Conservation (phyloP, 257 asterid genomes). For the Solanum lignicaule region DNA sequence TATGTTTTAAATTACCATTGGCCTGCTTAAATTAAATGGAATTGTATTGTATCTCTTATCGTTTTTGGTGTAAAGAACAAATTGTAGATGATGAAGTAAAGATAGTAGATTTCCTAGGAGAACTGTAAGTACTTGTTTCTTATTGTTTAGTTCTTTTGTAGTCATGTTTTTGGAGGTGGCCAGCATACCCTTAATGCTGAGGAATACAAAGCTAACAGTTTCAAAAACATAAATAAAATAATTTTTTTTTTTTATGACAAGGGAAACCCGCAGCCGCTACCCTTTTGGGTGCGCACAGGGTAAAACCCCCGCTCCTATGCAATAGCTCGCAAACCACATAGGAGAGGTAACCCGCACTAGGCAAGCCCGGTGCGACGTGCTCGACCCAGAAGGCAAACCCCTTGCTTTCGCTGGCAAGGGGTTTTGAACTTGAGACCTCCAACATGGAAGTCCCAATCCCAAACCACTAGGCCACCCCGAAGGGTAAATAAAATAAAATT, state of each 20-base stretch:
- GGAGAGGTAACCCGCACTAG: no score
- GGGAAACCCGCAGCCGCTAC: no score
- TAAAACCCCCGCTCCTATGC: no score
- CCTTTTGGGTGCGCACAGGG: no score
- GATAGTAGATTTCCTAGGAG: not conserved
- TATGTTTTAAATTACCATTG: not conserved
- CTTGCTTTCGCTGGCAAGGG: no score
- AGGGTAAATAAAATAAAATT: not conserved
- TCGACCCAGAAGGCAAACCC: no score
- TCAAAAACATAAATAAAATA: not conserved
- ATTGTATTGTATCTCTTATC: not conserved
- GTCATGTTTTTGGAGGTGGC: not conserved
- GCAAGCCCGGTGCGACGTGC: no score
- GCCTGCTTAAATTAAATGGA: not conserved
- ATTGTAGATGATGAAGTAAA: not conserved
- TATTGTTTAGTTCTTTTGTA: not conserved
- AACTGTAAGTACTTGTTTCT: not conserved
- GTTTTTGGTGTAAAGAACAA: not conserved
- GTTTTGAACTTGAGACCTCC: no score
- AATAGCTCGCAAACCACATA: no score
- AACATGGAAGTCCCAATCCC: no score
- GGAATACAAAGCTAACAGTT: not conserved
- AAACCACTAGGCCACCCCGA: no score
- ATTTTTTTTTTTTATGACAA: no score
- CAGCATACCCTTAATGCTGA: not conserved